Percentiles rank a stretch among this genome's conserved stretches.
Evolutionary conservation across 1,284 basidiomycete genomes (phyloP).

Genomic region (Cutaneotrichosporon arboriforme): DNA sequence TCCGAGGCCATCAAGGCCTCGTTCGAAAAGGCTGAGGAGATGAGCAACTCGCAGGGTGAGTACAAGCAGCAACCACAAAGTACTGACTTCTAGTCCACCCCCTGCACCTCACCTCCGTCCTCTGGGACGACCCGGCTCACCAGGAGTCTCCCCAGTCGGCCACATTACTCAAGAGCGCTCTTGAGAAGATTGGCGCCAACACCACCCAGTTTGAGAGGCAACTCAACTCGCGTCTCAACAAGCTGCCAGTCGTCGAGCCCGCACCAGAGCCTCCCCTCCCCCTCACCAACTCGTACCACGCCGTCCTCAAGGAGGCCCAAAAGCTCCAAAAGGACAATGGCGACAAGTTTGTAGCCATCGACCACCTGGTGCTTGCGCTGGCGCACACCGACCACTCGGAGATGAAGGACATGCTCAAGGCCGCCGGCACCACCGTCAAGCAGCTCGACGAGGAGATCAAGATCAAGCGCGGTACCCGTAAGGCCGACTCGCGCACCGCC

Average conservation of each 20-base stretch:
- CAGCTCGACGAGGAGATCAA: constrained; percentile 53
- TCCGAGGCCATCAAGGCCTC: constrained; percentile 53
- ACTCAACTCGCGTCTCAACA: constrained; percentile 42
- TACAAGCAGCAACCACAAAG: constrained; percentile 20
- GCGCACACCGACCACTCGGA: constrained; percentile 52
- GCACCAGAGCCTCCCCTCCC: constrained; percentile 68
- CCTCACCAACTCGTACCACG: constrained; percentile 58
- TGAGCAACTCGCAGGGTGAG: constrained; percentile 43
- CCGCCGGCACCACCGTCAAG: constrained; percentile 49
- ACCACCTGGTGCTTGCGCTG: constrained; percentile 70
- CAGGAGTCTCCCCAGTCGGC: constrained; percentile 25
- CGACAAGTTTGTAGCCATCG: constrained; percentile 89
- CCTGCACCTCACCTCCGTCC: constrained; percentile 44
- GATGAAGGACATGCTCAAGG: constrained; percentile 50
- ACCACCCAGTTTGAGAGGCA: constrained; percentile 38
- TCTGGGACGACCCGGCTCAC: constrained; percentile 40
- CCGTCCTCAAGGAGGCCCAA: constrained; percentile 74
- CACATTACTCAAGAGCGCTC: constrained; percentile 36
- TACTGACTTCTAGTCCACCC: too few species aligned
- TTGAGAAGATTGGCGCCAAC: constrained; percentile 47
- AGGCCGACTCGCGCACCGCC: constrained; percentile 53
- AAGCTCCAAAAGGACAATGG: constrained; percentile 71
- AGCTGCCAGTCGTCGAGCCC: constrained; percentile 75
- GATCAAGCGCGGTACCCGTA: constrained; percentile 51
- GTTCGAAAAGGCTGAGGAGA: constrained; percentile 49